Evolutionary conservation across 306 rosid species (phyloP).

Genomic region (Lathyrus oleraceus): DNA sequence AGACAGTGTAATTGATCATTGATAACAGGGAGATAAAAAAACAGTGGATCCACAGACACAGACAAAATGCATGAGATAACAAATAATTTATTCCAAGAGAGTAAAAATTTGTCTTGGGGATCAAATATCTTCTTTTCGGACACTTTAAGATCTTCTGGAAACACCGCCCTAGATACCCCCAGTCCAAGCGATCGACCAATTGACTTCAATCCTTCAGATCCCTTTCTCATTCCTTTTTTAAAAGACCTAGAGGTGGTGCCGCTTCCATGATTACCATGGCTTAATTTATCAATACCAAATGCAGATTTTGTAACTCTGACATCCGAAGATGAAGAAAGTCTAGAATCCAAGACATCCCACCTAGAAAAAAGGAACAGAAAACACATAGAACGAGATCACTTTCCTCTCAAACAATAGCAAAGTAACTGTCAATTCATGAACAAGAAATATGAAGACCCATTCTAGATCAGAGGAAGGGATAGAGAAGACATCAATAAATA

Average conservation of each 20-base stretch:
- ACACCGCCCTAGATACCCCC: constrained; percentile 87
- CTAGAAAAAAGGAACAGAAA: constrained; percentile 46
- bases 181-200: constrained; percentile 85
- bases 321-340: constrained; percentile 71
- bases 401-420: constrained; percentile 26
- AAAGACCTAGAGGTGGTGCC: constrained; percentile 77
- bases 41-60: constrained; percentile 89
- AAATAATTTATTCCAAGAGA: constrained; percentile 77
- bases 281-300: constrained; percentile 66
- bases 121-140: constrained; percentile 91
- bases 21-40: constrained; percentile 90
- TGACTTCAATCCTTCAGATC: constrained; percentile 92
- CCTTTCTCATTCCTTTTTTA: constrained; percentile 85
- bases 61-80: constrained; percentile 86
- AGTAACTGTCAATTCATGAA: constrained; percentile 20
- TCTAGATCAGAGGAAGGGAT: constrained; percentile 24
- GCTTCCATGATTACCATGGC: constrained; percentile 56
- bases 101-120: constrained; percentile 88
- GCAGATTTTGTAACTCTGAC: constrained; percentile 65
- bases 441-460: constrained; percentile 27
- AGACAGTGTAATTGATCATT: constrained; percentile 58
- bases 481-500: constrained; percentile 6
- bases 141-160: constrained; percentile 91
- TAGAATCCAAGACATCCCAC: constrained; percentile 85
- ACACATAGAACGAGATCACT: constrained; percentile 31